These are phyloP conservation scores for Fusarium sp. DNA, from an alignment of 2,329 filamentous ascomycete species.

Conservation along the genomic window DNA sequence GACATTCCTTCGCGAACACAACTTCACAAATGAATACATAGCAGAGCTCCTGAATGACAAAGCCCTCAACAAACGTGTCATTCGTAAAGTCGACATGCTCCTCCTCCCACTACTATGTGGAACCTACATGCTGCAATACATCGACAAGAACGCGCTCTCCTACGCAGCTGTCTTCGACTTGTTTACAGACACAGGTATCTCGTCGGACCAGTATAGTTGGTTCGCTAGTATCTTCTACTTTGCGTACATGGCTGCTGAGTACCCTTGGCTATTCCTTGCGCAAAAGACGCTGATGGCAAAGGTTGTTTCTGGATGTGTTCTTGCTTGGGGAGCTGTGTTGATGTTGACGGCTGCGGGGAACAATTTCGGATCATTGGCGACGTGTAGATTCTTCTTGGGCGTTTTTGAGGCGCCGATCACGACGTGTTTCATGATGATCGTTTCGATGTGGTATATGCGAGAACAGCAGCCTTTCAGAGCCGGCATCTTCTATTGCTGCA, in stretches of 20 bases:
- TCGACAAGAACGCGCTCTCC: constrained; percentile 64
- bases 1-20: constrained; percentile 37
- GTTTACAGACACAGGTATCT: constrained; percentile 59
- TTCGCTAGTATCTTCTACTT: constrained; percentile 66
- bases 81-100: constrained; percentile 59
- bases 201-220: constrained; percentile 60
- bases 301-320: constrained; percentile 48
- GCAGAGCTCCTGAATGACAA: constrained; percentile 29
- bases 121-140: constrained; percentile 64
- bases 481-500: constrained; percentile 51
- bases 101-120: constrained; percentile 63
- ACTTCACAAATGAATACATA: constrained; percentile 38
- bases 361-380: constrained; percentile 56
- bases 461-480: constrained; percentile 59
- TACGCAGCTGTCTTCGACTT: constrained; percentile 67
- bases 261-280: constrained; percentile 50
- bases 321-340: constrained; percentile 53
- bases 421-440: constrained; percentile 62
- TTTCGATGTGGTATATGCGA: constrained; percentile 60
- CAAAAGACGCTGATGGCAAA: constrained; percentile 52
- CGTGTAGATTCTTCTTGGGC: constrained; percentile 59
- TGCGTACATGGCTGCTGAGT: constrained; percentile 58
- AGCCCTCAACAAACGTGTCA: constrained; percentile 25
- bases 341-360: constrained; percentile 56
- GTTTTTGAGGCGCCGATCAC: constrained; percentile 61